Evolutionary conservation across 148 eudicot species (phyloP).

Genomic region (Heliosperma pusillum): DNA sequence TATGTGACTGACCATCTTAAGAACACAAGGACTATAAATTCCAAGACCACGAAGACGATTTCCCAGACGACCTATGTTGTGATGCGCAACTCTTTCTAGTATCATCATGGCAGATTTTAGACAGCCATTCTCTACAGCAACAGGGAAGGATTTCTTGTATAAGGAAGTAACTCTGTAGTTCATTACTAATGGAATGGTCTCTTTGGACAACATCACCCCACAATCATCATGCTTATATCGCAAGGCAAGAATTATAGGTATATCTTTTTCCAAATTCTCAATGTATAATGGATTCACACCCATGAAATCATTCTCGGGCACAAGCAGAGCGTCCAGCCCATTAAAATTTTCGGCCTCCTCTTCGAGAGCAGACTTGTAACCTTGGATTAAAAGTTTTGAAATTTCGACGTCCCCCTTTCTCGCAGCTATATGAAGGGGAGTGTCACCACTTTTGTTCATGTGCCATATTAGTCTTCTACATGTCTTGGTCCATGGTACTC

Average conservation of each 20-base stretch:
- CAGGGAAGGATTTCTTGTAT: neutral
- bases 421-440: slow-evolving; percentile 1
- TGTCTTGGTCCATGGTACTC: slow-evolving; percentile 1
- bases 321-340: neutral
- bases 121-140: neutral
- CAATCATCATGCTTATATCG: neutral
- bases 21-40: neutral
- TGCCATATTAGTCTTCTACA: slow-evolving; percentile 4
- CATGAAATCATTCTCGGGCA: neutral
- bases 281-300: neutral
- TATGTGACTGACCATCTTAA: no score
- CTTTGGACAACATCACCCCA: neutral
- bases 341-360: neutral
- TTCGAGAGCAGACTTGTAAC: neutral
- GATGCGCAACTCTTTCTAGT: neutral
- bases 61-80: no score
- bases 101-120: neutral
- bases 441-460: neutral
- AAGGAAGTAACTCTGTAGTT: no score
- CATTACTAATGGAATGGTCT: neutral
- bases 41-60: no score
- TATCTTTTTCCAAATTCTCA: neutral
- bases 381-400: neutral
- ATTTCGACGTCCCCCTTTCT: neutral
- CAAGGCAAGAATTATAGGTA: neutral